phyloP scores from a whole-genome alignment of 2,329 filamentous ascomycete genomes.

The Lasiodiplodia gonubiensis region DNA sequence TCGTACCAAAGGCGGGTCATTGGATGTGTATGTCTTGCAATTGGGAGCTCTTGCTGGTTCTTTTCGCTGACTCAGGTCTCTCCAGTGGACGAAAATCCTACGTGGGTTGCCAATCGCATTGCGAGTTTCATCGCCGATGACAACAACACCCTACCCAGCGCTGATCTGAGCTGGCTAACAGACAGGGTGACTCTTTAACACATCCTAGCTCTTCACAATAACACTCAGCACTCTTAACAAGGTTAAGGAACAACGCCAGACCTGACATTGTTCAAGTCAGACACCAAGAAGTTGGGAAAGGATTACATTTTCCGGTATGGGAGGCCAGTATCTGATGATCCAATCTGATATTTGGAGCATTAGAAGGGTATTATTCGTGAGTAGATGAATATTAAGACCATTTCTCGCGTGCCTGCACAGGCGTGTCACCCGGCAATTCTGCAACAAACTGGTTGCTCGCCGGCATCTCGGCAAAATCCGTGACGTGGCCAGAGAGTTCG shows the following conservation, averaged over 20 bases:
- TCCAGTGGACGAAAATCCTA: slow-evolving; percentile 35
- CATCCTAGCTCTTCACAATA: too few relatives aligned
- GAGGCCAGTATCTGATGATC: not conserved
- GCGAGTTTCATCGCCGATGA: slow-evolving; percentile 33
- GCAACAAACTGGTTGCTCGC: slow-evolving; percentile 9
- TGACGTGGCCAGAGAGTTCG: not conserved
- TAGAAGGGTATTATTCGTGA: slow-evolving; percentile 3
- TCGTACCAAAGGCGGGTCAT: slow-evolving; percentile 48
- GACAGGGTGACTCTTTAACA: slow-evolving; percentile 30
- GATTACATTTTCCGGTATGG: not conserved
- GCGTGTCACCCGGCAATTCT: slow-evolving; percentile 5
- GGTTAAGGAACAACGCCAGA: too few relatives aligned
- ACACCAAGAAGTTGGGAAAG: not conserved
- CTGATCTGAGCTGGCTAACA: slow-evolving; percentile 33
- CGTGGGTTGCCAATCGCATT: slow-evolving; percentile 32
- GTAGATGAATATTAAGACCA: not conserved
- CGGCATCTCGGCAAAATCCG: slow-evolving; percentile 17
- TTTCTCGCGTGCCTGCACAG: not conserved
- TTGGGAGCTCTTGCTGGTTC: not conserved
- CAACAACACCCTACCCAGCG: slow-evolving; percentile 26
- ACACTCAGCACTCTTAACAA: not conserved
- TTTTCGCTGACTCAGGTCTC: not conserved
- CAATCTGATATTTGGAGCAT: not conserved
- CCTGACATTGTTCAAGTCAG: not conserved
- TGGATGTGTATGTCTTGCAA: slow-evolving; percentile 41